phyloP scores from a whole-genome alignment of 495 filamentous ascomycete species.

The Staphylotrichum tortipilum region DNA sequence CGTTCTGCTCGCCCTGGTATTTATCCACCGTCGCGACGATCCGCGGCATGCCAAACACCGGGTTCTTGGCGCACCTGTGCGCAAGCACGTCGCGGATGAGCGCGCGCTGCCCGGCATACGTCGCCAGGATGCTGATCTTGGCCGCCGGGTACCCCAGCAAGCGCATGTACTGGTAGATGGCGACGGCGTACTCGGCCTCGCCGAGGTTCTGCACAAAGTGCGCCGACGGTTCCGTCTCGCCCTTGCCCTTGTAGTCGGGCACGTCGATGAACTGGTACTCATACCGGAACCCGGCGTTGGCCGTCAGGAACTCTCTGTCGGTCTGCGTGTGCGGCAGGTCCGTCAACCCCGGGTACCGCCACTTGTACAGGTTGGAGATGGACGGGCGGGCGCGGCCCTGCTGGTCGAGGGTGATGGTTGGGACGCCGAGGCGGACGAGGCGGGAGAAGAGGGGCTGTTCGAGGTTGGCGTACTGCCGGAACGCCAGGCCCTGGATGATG shows the following conservation, averaged over 20 bases:
- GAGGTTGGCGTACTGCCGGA: conserved; percentile 89
- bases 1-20: conserved; percentile 98
- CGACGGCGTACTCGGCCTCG: conserved; percentile 94
- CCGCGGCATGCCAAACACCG: conserved; percentile 83
- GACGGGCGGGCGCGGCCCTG: conserved; percentile 82
- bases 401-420: conserved; percentile 79
- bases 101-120: conserved; percentile 91
- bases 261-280: conserved; percentile 98
- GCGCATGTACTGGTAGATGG: conserved; percentile 95
- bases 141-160: conserved; percentile 89
- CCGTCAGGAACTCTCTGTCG: conserved; percentile 61
- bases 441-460: conserved; percentile 93
- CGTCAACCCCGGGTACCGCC: conserved; percentile 78
- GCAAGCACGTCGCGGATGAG: conserved; percentile 80
- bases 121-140: conserved; percentile 83
- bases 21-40: conserved; percentile 94
- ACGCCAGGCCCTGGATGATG: conserved; percentile 92
- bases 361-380: conserved; percentile 85
- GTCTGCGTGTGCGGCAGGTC: conserved; percentile 68
- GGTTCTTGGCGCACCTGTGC: conserved; percentile 75
- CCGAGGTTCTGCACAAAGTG: conserved; percentile 97
- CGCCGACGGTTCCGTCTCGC: conserved; percentile 84
- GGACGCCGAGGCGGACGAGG: conserved; percentile 81
- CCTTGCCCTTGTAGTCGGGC: conserved; percentile 81
- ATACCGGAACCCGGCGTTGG: conserved; percentile 86